A percentile compares a stretch with the other conserved stretches of the same genome.
phyloP scores from a whole-genome alignment of 768 basidiomycete species.

The Calvatia gigantea region DNA sequence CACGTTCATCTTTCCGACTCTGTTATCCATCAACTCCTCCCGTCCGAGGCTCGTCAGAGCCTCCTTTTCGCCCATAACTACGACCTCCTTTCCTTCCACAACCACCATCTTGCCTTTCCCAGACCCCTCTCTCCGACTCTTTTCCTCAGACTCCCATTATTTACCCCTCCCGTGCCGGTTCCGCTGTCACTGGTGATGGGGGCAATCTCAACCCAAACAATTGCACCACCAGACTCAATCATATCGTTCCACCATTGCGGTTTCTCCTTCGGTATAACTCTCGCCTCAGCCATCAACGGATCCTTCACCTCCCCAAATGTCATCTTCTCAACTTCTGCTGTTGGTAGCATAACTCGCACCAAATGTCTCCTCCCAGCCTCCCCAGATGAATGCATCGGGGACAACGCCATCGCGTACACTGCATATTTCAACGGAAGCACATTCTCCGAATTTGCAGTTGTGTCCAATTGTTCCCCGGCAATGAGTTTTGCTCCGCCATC shows the following conservation, averaged over 20 bases:
- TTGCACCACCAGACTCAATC: slow-evolving; percentile 22
- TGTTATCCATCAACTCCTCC: slow-evolving; percentile 74
- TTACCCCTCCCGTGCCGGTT: slow-evolving; percentile 1
- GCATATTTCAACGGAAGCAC: slow-evolving; percentile 54
- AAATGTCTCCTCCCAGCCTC: slow-evolving; percentile 66
- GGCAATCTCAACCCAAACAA: slow-evolving; percentile 55
- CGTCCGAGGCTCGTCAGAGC: slow-evolving; percentile 65
- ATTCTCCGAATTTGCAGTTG: slow-evolving; percentile 20
- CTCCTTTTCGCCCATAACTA: slow-evolving; percentile 74
- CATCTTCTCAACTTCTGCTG: slow-evolving; percentile 75
- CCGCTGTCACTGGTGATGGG: slow-evolving; percentile 24
- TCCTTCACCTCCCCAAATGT: slow-evolving; percentile 67
- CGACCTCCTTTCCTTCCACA: slow-evolving; percentile 47
- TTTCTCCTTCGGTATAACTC: slow-evolving; percentile 47
- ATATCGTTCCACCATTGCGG: slow-evolving; percentile 72
- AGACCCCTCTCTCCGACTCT: slow-evolving; percentile 24
- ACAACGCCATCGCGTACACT: slow-evolving; percentile 77
- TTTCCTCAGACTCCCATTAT: slow-evolving; percentile 21
- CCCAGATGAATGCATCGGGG: slow-evolving; percentile 73
- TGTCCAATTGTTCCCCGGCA: slow-evolving; percentile 6
- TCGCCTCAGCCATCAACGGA: slow-evolving; percentile 72
- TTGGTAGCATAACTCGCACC: slow-evolving; percentile 75
- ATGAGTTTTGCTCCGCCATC: slow-evolving; percentile 16
- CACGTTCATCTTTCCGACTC: slow-evolving; percentile 60
- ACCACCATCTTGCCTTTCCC: slow-evolving; percentile 23